Conservation (phyloP, 164 flowering plant genomes). For the Hamamelis virginiana region DNA sequence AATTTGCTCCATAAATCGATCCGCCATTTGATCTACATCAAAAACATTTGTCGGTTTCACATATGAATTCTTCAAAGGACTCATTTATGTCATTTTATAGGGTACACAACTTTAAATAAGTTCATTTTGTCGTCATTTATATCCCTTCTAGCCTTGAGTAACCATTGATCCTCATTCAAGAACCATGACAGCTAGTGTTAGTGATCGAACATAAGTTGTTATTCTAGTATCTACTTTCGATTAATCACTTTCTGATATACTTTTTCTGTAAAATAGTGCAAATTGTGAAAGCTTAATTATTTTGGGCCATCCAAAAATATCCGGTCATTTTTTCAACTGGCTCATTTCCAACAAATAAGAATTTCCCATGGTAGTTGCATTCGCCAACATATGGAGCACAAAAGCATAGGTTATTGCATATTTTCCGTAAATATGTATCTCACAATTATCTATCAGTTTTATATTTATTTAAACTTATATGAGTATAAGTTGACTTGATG, state of each 20-base stretch:
- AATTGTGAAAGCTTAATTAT: neutral
- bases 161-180: neutral
- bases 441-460: no score
- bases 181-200: neutral
- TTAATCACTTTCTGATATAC: neutral
- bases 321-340: neutral
- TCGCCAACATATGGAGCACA: neutral
- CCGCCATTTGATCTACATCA: no score
- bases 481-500: no score
- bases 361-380: constrained; percentile 1
- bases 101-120: neutral
- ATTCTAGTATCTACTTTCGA: neutral
- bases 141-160: neutral
- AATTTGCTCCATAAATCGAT: no score
- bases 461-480: no score
- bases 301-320: neutral
- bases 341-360: neutral
- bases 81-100: neutral
- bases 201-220: neutral
- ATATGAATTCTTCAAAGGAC: neutral
- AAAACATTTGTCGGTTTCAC: neutral
- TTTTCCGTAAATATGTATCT: no score
- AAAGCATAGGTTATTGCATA: no score
- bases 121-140: neutral
- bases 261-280: neutral